Evolutionary conservation across 1,284 basidiomycete species (phyloP).

Genomic region (Athelia psychrophila): DNA sequence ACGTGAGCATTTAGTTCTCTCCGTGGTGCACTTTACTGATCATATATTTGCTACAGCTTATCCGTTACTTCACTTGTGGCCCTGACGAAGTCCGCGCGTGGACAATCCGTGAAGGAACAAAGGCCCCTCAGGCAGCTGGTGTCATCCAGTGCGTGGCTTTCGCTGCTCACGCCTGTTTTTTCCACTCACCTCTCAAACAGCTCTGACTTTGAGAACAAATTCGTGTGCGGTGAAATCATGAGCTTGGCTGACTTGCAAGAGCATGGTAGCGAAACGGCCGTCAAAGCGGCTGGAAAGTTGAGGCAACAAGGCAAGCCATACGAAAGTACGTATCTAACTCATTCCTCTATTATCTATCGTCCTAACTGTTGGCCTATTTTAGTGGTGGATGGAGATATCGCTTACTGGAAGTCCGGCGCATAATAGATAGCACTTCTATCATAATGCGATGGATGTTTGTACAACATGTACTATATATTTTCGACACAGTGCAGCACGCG

Average conservation of each 20-base stretch:
- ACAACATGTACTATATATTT: neutral
- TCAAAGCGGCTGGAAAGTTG: slow-evolving; percentile 95
- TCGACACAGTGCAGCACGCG: no score
- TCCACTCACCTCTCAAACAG: slow-evolving; percentile 31
- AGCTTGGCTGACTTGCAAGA: slow-evolving; percentile 89
- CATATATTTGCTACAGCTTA: slow-evolving; percentile 52
- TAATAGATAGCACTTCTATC: slow-evolving; percentile 18
- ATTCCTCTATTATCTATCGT: neutral
- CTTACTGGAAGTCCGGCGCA: slow-evolving; percentile 78
- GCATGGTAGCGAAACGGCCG: slow-evolving; percentile 85
- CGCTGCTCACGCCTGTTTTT: neutral
- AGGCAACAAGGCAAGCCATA: slow-evolving; percentile 97
- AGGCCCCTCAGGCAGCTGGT: slow-evolving; percentile 96
- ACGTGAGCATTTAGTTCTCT: slow-evolving; percentile 45
- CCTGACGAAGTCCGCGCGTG: slow-evolving; percentile 97
- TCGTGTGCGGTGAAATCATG: slow-evolving; percentile 99
- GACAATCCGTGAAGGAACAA: slow-evolving; percentile 93
- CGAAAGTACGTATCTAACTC: slow-evolving; percentile 62
- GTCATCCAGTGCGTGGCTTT: slow-evolving; percentile 86
- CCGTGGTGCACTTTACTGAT: neutral
- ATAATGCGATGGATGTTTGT: neutral
- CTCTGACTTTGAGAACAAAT: slow-evolving; percentile 96
- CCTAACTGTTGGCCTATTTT: slow-evolving; percentile 6
- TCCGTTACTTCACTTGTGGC: slow-evolving; percentile 96
- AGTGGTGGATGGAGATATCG: slow-evolving; percentile 85